Conservation (phyloP, 2,329 filamentous ascomycete genomes). For the Atkinsonella hypoxylon region DNA sequence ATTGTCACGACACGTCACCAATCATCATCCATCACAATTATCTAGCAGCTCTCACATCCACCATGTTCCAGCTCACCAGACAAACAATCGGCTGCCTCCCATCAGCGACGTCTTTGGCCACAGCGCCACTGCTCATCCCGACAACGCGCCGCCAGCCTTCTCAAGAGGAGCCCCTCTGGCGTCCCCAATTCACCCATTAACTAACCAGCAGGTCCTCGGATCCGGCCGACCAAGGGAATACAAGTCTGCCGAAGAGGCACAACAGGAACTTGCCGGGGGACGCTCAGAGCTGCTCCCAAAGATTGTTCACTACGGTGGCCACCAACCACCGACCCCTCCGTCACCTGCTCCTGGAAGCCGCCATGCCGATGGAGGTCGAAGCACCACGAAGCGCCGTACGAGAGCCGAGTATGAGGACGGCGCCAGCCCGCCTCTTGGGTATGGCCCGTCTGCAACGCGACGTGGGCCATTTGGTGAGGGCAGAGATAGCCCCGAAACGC, state of each 20-base stretch:
- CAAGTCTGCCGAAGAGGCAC: conserved; percentile 89
- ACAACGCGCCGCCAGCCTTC: conserved; percentile 36
- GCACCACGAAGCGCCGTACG: conserved; percentile 58
- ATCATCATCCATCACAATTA: conserved; percentile 73
- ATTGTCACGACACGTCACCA: conserved; percentile 63
- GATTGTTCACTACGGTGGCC: conserved; percentile 88
- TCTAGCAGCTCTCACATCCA: conserved; percentile 83
- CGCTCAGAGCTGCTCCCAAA: conserved; percentile 84
- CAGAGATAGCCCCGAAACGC: conserved; percentile 71
- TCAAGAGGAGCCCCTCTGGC: conserved; percentile 58
- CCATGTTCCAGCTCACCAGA: conserved; percentile 78
- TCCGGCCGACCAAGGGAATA: conserved; percentile 69
- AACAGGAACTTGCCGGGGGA: conserved; percentile 81
- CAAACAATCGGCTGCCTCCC: conserved; percentile 81
- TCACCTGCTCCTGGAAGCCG: conserved; percentile 53
- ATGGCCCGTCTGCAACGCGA: conserved; percentile 50
- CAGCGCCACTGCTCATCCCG: conserved; percentile 50
- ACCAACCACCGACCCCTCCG: conserved; percentile 85
- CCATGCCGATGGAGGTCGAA: conserved; percentile 39
- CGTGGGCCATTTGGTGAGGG: conserved; percentile 69
- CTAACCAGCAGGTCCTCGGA: conserved; percentile 36
- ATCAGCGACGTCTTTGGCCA: conserved; percentile 93
- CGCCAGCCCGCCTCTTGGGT: conserved; percentile 70
- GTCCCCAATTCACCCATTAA: conserved; percentile 62
- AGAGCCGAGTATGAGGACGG: conserved; percentile 92